Base-by-base conservation (phyloP, 2,329 filamentous ascomycete genomes). In the Calonectria pteridis region DNA sequence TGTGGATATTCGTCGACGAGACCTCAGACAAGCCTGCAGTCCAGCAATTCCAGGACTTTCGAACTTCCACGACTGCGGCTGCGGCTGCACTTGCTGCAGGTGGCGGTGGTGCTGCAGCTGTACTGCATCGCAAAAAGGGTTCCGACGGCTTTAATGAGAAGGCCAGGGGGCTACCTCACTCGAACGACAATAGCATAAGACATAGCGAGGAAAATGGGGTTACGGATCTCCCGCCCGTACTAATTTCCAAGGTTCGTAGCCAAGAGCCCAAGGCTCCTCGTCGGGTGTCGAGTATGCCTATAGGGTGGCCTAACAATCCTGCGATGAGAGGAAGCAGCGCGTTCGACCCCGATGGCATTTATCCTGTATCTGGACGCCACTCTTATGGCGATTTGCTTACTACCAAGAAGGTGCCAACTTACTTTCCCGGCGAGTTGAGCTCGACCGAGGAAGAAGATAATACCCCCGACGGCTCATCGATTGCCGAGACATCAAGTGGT, bases 1-100 rank as follows among this genome's bases (percentile, higher is more conserved):
- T 84, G 7, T 90, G 88, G 83, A 83, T 91, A 75, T 71, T 90
- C 23, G 71, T 85, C 26, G 89, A 91, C 74, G 89, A 91, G 77
- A 83, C 80, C 7, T 84, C 82, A 1, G 80, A 84, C 20, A 81
- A 82, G 72, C 79, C 82, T 0, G 71, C 81, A 1, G 33, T 81
- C 10, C 75, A 85, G 55, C 85, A 85, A 43, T 74, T 84, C 31
- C 80, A 77, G 11, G 83, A 77, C 23, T 77, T 83, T 49, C 70
- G 74, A 1, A 73, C 73, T 28, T 77, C 76, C 13, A 75, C 76
- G 0, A 70, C 73, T n/a, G 75, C 77, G 18, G 71, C 75, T 2
- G 59, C 77, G 28, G 69, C 77, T 9, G 77, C 79, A 23, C 29
- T 81, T 58, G 78, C 78, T 9, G 75, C 76, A 4, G 77, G 75